Evolutionary conservation across 441 rosid genomes (phyloP).

Genomic region (Capsella rubella): DNA sequence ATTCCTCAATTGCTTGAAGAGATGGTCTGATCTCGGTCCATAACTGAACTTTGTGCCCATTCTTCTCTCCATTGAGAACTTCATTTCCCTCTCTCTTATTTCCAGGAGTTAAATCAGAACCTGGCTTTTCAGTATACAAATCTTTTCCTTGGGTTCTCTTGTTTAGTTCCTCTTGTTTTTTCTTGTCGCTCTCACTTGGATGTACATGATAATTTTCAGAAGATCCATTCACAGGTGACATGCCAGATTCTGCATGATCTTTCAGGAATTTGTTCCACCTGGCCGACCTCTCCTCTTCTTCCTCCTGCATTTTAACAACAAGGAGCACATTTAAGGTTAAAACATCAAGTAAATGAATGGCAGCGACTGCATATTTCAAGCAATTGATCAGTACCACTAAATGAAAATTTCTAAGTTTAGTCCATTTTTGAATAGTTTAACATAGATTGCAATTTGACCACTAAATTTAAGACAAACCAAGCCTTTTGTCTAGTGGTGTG

Average conservation of each 20-base stretch:
- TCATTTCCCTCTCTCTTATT: constrained; percentile 51
- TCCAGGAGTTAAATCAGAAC: constrained; percentile 50
- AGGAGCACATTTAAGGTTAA: neutral
- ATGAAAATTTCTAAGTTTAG: neutral
- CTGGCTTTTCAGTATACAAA: constrained; percentile 44
- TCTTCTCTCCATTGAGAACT: constrained; percentile 45
- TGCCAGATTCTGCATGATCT: constrained; percentile 59
- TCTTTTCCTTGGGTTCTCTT: constrained; percentile 50
- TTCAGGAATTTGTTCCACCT: constrained; percentile 88
- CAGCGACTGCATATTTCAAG: constrained; percentile 6
- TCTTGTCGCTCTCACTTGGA: constrained; percentile 47
- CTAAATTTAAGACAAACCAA: neutral
- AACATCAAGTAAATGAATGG: constrained; percentile 7
- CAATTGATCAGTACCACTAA: constrained; percentile 1
- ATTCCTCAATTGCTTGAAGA: constrained; percentile 74
- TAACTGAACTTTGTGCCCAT: constrained; percentile 58
- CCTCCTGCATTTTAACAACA: constrained; percentile 64
- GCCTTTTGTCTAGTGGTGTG: neutral
- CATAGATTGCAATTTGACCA: neutral
- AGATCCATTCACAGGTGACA: constrained; percentile 44
- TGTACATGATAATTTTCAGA: constrained; percentile 19
- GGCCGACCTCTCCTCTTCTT: constrained; percentile 98
- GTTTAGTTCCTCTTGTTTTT: constrained; percentile 45
- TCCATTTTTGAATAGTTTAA: neutral
- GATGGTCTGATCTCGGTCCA: constrained; percentile 88